Conservation (phyloP, 2,329 filamentous ascomycete genomes). For the Fusarium sp. region DNA sequence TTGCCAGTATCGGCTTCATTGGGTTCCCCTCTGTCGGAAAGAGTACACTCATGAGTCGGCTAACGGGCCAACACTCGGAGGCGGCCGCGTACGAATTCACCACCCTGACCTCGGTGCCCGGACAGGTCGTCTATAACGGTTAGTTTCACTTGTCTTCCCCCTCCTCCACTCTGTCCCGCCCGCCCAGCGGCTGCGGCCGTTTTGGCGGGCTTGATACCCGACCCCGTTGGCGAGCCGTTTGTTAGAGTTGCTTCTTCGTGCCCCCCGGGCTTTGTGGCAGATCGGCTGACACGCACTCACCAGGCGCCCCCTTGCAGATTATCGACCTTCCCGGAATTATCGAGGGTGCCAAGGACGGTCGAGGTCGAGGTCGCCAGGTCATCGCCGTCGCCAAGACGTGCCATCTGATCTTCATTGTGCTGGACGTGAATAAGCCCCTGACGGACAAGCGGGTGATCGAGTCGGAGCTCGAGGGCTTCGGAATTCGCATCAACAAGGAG, state of each 20-base stretch:
- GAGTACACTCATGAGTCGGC: slow-evolving; percentile 93
- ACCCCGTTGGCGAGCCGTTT: slow-evolving; percentile 23
- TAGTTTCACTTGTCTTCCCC: slow-evolving; percentile 38
- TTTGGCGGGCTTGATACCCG: slow-evolving; percentile 31
- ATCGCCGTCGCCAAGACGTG: slow-evolving; percentile 99
- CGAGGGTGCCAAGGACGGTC: slow-evolving; percentile 97
- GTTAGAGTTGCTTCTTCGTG: slow-evolving; percentile 6
- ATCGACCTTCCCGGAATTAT: slow-evolving; percentile 99
- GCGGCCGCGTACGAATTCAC: slow-evolving; percentile 99
- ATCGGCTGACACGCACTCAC: slow-evolving; percentile 34
- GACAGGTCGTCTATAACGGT: slow-evolving; percentile 95
- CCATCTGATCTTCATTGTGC: slow-evolving; percentile 97
- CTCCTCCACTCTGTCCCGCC: slow-evolving; percentile 15
- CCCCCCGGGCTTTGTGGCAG: slow-evolving; percentile 20
- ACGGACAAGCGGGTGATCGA: slow-evolving; percentile 98
- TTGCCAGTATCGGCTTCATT: slow-evolving; percentile 97
- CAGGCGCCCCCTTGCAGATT: slow-evolving; percentile 93
- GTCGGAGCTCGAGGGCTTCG: slow-evolving; percentile 94
- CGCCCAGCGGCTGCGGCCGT: slow-evolving; percentile 24
- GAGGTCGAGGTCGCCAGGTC: slow-evolving; percentile 96
- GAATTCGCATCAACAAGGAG: slow-evolving; percentile 96
- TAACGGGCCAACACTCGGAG: slow-evolving; percentile 98
- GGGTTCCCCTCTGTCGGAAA: slow-evolving; percentile 99
- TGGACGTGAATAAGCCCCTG: slow-evolving; percentile 98
- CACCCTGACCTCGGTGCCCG: slow-evolving; percentile 95